Conservation (phyloP, 768 basidiomycete species). For the Plicaturopsis crispa region DNA sequence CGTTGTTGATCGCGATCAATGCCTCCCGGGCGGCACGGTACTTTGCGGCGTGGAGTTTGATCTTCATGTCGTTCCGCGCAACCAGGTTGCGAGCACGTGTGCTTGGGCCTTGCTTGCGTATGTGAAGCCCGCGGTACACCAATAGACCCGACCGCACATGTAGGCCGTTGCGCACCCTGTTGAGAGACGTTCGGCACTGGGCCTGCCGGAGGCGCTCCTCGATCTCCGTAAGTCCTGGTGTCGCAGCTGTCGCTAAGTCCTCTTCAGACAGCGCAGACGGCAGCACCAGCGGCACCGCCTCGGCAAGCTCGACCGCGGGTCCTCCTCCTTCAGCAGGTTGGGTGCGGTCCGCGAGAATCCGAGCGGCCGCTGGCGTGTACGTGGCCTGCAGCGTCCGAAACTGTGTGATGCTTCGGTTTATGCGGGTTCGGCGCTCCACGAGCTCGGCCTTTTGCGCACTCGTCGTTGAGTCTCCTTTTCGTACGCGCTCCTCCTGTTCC, state of each 20-base stretch:
- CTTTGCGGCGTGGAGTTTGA: conserved; percentile 5
- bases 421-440: not conserved
- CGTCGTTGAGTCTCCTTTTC: not conserved
- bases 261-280: too few relatives aligned
- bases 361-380: conserved; percentile 3
- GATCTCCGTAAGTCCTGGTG: not conserved
- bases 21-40: conserved; percentile 11
- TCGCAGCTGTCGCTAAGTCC: too few relatives aligned
- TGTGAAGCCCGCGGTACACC: conserved; percentile 16
- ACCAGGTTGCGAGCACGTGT: conserved; percentile 11
- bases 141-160: conserved; percentile 6
- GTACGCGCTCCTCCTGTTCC: not conserved
- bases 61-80: conserved; percentile 5
- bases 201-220: conserved; percentile 4
- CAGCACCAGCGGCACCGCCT: too few relatives aligned
- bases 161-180: conserved; percentile 3
- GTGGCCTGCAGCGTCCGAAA: conserved; percentile 4
- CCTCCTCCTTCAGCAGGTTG: too few relatives aligned
- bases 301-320: too few relatives aligned
- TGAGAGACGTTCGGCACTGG: conserved; percentile 2
- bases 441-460: not conserved
- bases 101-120: conserved; percentile 13
- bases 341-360: too few relatives aligned
- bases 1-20: conserved; percentile 1
- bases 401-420: not conserved